Evolutionary conservation across 345 rosid species (phyloP).

Genomic region (Triadica sebifera): DNA sequence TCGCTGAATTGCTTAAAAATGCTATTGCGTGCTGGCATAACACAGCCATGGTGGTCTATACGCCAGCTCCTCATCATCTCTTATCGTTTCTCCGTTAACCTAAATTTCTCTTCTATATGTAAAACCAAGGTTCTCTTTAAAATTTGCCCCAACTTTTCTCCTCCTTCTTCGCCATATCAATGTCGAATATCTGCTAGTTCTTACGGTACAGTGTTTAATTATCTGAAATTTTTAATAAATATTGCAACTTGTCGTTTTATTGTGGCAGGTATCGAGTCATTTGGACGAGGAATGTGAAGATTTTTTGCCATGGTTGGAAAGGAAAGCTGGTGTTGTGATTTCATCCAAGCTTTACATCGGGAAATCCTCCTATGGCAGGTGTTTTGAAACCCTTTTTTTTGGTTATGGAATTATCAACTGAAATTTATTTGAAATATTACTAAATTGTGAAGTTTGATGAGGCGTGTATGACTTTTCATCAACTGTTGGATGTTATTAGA

Average conservation of each 20-base stretch:
- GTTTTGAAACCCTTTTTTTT: background rate
- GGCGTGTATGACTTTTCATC: background rate
- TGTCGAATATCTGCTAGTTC: background rate
- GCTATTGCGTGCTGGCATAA: slow-evolving; percentile 14
- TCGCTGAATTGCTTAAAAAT: slow-evolving; percentile 2
- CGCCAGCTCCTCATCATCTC: slow-evolving; percentile 13
- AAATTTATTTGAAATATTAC: background rate
- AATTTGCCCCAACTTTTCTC: background rate
- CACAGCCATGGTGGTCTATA: slow-evolving; percentile 16
- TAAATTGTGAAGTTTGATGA: background rate
- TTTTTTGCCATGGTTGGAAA: slow-evolving; percentile 84
- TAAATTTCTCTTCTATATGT: slow-evolving; percentile 22
- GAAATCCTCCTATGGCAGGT: slow-evolving; percentile 71
- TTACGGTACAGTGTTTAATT: background rate
- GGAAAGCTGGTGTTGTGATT: slow-evolving; percentile 54
- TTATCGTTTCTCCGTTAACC: slow-evolving; percentile 17
- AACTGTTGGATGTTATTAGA: too few species aligned
- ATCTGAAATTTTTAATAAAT: background rate
- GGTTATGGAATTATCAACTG: background rate
- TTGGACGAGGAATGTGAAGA: slow-evolving; percentile 43
- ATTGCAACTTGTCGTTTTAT: background rate
- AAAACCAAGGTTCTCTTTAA: slow-evolving; percentile 24
- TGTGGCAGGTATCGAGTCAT: slow-evolving; percentile 28
- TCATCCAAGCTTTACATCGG: slow-evolving; percentile 63
- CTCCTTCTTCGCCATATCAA: slow-evolving; percentile 9